These are phyloP conservation scores for Pseudoneurospora amorphoporcata DNA, from an alignment of 495 filamentous ascomycete genomes.

Conservation along the genomic window DNA sequence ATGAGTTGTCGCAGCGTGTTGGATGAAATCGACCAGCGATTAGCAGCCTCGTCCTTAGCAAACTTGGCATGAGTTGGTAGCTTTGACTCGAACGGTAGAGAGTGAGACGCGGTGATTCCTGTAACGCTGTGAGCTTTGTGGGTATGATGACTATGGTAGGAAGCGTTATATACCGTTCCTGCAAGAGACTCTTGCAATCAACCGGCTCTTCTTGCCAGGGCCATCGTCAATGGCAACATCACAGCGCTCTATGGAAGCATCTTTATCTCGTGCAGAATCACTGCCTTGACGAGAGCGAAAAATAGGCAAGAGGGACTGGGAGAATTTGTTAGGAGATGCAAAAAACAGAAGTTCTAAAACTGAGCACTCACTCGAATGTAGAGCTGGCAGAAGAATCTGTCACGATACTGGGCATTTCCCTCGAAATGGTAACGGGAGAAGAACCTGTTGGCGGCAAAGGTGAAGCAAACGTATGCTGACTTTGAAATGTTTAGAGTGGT, in stretches of 20 bases:
- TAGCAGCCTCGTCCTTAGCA: slow-evolving; percentile 54
- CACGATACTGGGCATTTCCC: slow-evolving; percentile 31
- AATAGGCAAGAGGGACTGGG: slow-evolving; percentile 34
- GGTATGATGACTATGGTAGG: neutral
- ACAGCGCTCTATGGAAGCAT: slow-evolving; percentile 74
- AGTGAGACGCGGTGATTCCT: slow-evolving; percentile 88
- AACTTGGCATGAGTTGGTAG: slow-evolving; percentile 82
- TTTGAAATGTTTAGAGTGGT: slow-evolving; percentile 86
- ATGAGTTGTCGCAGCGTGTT: slow-evolving; percentile 70
- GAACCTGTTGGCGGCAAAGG: slow-evolving; percentile 61
- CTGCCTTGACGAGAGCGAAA: slow-evolving; percentile 32
- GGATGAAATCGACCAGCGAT: slow-evolving; percentile 70
- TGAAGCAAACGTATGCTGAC: slow-evolving; percentile 80
- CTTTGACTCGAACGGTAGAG: slow-evolving; percentile 77
- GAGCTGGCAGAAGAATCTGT: slow-evolving; percentile 41
- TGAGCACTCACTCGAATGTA: slow-evolving; percentile 29
- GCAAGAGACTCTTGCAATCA: slow-evolving; percentile 75
- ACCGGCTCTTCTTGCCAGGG: slow-evolving; percentile 62
- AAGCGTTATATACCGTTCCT: slow-evolving; percentile 54
- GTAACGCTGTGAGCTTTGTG: neutral
- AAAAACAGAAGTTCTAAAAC: neutral
- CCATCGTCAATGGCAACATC: slow-evolving; percentile 76
- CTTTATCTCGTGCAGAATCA: slow-evolving; percentile 32
- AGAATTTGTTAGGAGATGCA: slow-evolving; percentile 5
- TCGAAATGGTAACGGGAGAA: slow-evolving; percentile 68